phyloP scores from a whole-genome alignment of 495 filamentous ascomycete genomes.

The Penicillium coffeae region DNA sequence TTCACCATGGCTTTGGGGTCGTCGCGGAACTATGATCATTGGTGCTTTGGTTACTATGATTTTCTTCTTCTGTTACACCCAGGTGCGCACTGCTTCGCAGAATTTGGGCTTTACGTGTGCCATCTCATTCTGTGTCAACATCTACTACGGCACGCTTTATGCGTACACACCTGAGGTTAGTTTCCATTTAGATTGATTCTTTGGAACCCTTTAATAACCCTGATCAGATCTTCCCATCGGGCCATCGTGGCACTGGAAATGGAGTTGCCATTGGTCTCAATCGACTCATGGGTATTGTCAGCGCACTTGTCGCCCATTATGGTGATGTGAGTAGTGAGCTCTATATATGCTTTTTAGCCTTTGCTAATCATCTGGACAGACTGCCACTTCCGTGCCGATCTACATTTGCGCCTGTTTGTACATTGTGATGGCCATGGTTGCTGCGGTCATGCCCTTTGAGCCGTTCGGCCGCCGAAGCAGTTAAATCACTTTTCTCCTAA shows the following conservation, averaged over 20 bases:
- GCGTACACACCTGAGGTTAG: constrained; percentile 51
- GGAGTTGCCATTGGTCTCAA: constrained; percentile 66
- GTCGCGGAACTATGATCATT: constrained; percentile 63
- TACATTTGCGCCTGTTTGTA: constrained; percentile 67
- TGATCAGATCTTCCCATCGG: constrained; percentile 51
- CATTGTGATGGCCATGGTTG: constrained; percentile 58
- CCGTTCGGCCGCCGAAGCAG: constrained; percentile 66
- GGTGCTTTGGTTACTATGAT: constrained; percentile 57
- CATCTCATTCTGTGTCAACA: constrained; percentile 64
- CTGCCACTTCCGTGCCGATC: constrained; percentile 58
- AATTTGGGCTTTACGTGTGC: constrained; percentile 63
- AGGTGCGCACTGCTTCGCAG: constrained; percentile 54
- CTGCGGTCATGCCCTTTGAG: constrained; percentile 65
- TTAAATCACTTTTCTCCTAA: constrained; percentile 24
- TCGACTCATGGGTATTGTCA: constrained; percentile 69
- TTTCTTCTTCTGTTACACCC: constrained; percentile 70
- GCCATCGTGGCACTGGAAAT: constrained; percentile 67
- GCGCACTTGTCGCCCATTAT: constrained; percentile 58
- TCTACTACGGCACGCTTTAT: constrained; percentile 71
- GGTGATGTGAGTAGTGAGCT: constrained; percentile 37
- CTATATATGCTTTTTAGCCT: no score
- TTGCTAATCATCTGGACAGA: constrained; percentile 19
- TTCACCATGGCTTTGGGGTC: constrained; percentile 50
- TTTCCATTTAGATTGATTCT: no score
- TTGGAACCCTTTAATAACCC: neutral